phyloP scores from a whole-genome alignment of 495 filamentous ascomycete genomes.

The Penicillium odoratum region DNA sequence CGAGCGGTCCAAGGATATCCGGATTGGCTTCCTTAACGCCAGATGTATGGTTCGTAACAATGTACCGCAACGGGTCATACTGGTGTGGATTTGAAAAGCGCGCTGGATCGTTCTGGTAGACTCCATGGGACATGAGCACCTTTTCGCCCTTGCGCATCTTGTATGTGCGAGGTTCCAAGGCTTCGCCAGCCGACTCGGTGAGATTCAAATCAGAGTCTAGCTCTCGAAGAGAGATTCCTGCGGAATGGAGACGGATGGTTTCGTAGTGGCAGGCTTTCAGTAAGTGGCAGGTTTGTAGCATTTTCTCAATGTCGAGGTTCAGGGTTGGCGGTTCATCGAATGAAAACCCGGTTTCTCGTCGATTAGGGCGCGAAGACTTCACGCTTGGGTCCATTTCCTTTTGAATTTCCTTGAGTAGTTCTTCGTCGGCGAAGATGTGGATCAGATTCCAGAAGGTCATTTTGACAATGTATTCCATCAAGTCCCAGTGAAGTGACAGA shows the following conservation, averaged over 20 bases:
- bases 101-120: slow-evolving; percentile 48
- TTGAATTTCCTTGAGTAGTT: slow-evolving; percentile 48
- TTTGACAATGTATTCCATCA: slow-evolving; percentile 52
- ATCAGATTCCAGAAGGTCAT: slow-evolving; percentile 58
- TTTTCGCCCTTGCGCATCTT: slow-evolving; percentile 49
- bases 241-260: slow-evolving; percentile 51
- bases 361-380: slow-evolving; percentile 41
- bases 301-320: slow-evolving; percentile 43
- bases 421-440: slow-evolving; percentile 49
- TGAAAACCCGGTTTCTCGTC: slow-evolving; percentile 52
- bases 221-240: slow-evolving; percentile 45
- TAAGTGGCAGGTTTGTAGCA: slow-evolving; percentile 49
- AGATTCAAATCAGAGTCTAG: slow-evolving; percentile 46
- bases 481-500: slow-evolving; percentile 52
- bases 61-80: slow-evolving; percentile 54
- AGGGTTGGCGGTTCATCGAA: slow-evolving; percentile 51
- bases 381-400: slow-evolving; percentile 53
- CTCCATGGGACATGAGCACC: slow-evolving; percentile 49
- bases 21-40: slow-evolving; percentile 27
- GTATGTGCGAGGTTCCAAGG: slow-evolving; percentile 40
- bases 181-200: slow-evolving; percentile 44
- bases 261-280: slow-evolving; percentile 57
- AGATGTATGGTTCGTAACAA: slow-evolving; percentile 40
- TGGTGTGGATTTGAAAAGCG: slow-evolving; percentile 50
- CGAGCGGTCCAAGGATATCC: slow-evolving; percentile 42